Base-by-base conservation (phyloP, 1,284 basidiomycete species). In the Pyrrhoderma noxium region DNA sequence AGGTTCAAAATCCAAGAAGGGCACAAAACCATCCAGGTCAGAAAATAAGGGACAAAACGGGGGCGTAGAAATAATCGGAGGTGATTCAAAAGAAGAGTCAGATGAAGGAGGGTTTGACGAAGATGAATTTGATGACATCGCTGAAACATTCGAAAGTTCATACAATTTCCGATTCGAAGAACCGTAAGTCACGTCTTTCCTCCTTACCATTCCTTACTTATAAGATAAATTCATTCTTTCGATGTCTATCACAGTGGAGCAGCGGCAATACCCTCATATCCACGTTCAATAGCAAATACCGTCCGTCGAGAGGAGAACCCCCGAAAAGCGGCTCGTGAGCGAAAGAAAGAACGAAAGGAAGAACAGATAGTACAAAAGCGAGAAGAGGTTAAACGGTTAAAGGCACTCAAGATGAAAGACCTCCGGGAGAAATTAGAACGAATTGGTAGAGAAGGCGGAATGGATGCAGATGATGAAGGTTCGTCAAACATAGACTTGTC, bases 81-180 rank as follows among this genome's bases (percentile, higher is more conserved):
- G 56, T 5, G 64, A 66, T 23, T 58, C 60, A 2, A 64, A 62
- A 25, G 60, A 57, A 2, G 60, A 58, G 75, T 57, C 48, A 42
- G 31, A 9, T 22, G 35, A 23, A 21, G 73, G 76, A 23, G 67
- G 66, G 34, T 25, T 55, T n/a, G 57, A 57, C 18, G 74, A 75
- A 2, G 69, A 76, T 13, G 75, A 82, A n/a, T 87, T 87, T 56
- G 85, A 88, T 40, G 82, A 87, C 13, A 69, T 78, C 45, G 81
- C 76, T 0, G 86, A 89, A 22, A 75, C 74, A 23, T 89, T 87
- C 57, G 87, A 89, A 65, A 78, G 77, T 14, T 85, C 85, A n/a
- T 95, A 94, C 68, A 95, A 95, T 64, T 93, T 93, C 72, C 82
- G 93, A 48, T 95, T 89, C 64, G 92, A 97, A 66, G 93, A 97